Evolutionary conservation across 2,329 filamentous ascomycete genomes (phyloP), one percentile per base, ranked within the genome.

Genomic region (Onygenales sp.): DNA sequence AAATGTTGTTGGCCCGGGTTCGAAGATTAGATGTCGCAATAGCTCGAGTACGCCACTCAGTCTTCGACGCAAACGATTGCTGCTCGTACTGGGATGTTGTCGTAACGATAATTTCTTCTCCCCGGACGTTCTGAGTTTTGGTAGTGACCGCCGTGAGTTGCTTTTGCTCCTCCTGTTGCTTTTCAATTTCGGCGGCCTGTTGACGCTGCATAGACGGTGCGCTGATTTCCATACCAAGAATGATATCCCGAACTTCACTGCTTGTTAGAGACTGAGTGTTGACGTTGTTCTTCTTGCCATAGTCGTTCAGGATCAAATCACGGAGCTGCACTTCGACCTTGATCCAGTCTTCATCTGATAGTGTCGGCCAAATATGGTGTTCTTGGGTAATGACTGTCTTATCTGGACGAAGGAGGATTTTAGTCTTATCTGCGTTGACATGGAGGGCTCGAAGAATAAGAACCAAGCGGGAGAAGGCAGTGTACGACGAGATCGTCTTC

Each of bases 251-350:
- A 49, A 98, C 93, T 81, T 98, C 93, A 63, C 88, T 95, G 67
- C 84, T 95, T 1, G 93, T 98, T 72, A 98, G 78, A 69, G 90
- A 95, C 13, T 94, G 94, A 10, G 93, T 92, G 63, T 98, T 98
- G 76, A 98, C 93, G 62, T 97, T 98, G 77, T 98, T 98, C 81
- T 98, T 98, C 82, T 97, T 98, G 67, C 93, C 93, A 67, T 98
- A 98, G 68, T 98, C 93, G 61, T 97, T 96, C 61, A 98, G 69
- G 63, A 98, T 98, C 59, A 98, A 76, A 76, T 98, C 93, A 69
- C 93, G 86, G 42, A 98, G 77, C 67, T 95, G 88, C 45, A 90
- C 90, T 77, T 98, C 93, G n/a, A 98, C 89, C 81, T 96, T 96
- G 73, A 98, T 93, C 93, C 93, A 98, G 58, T 95, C 91, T 63